Conservation (phyloP, 768 basidiomycete genomes). For the Pisolithus tinctorius region DNA sequence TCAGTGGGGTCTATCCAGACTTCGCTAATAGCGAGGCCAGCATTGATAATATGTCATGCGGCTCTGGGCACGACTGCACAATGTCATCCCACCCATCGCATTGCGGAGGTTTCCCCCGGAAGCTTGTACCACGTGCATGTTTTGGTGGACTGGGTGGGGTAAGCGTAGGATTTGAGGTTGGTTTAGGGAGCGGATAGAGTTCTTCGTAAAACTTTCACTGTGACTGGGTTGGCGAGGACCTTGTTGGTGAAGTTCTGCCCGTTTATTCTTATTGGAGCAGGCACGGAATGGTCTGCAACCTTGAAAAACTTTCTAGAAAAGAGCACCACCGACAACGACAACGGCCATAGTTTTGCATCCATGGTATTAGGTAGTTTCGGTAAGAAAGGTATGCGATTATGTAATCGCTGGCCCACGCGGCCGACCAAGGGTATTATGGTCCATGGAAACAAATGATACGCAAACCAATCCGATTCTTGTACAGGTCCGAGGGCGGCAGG, state of each 20-base stretch:
- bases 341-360: not conserved
- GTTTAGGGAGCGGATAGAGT: constrained; percentile 27
- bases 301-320: constrained; percentile 50
- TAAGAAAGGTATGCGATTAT: no score
- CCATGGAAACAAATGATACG: no score
- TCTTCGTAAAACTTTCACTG: constrained; percentile 44
- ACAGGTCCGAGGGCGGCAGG: no score
- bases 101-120: no score
- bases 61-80: no score
- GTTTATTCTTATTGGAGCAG: constrained; percentile 49
- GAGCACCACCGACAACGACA: not conserved
- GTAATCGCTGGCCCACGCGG: no score
- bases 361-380: no score
- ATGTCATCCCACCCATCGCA: no score
- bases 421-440: not conserved
- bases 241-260: constrained; percentile 58
- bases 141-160: not conserved
- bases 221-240: constrained; percentile 19
- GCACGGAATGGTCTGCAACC: constrained; percentile 54
- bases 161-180: constrained; percentile 11
- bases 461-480: no score
- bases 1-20: no score
- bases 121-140: not conserved
- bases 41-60: no score
- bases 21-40: no score